Base-by-base conservation (phyloP, 805 yeast genomes). In the Kuraishia cidri region DNA sequence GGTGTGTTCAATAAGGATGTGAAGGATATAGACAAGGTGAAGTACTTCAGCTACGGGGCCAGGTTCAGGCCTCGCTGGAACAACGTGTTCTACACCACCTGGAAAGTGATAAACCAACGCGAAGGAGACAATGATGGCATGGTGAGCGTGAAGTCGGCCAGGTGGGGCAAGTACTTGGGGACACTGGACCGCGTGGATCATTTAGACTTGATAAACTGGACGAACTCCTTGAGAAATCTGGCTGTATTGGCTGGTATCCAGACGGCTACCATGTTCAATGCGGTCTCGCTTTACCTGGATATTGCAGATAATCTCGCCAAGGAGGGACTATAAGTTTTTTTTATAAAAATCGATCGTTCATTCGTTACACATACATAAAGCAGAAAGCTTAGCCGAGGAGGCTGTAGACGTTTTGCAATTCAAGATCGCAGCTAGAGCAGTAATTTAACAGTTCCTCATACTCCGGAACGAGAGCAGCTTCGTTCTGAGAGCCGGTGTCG, bases 1-100 rank as follows among this genome's bases (percentile, higher is more conserved):
- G 34, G 48, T 25, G 44, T 58, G 10, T 81, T 84, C 55, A 87
- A 86, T 49, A 26, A 52, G 18, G 44, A 46, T 2, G 63, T 78
- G 0, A 44, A 40, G 6, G 64, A 86, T 52, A 75, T 70, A 40
- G 78, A 84, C 0, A 50, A 54, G 0, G 94, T 86, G 1, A 49
- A 64, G 7, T 87, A 87, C 52, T 82, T 78, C 54, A 82, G 94
- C 33, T 87, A 82, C 48, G 97, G 96, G 2, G 88, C 95, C 0
- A 57, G 62, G 23, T 79, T 78, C 54, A 45, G 47, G 9, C 95
- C 95, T 0, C 51, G 56, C 23, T 70, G 80, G 67, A 64, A 63
- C 41, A 79, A 71, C 39, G 54, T 80, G 2, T 82, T 85, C 45
- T 64, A 65, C 31, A 52, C 69, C 6, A 64, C 92, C 1, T 82